These are phyloP conservation scores for Calonectria fujianensis DNA, from an alignment of 2,329 filamentous ascomycete genomes.

Conservation along the genomic window DNA sequence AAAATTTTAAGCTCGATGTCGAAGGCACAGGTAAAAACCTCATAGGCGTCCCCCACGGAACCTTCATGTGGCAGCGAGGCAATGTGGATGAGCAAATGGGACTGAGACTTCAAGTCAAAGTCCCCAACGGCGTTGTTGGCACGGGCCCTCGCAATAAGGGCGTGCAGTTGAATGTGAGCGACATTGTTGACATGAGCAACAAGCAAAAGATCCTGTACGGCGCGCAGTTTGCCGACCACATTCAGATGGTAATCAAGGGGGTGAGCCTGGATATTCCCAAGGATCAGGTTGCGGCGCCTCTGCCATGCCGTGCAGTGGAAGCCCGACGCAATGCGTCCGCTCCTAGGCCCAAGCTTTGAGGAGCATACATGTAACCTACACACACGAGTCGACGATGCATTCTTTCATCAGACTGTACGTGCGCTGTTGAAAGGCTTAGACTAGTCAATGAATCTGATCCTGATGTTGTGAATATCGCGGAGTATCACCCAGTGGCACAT, in stretches of 20 bases:
- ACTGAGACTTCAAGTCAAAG: constrained; percentile 28
- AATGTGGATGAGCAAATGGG: constrained; percentile 24
- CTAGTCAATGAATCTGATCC: no score
- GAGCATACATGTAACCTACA: no score
- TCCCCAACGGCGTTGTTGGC: constrained; percentile 26
- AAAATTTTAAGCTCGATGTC: constrained; percentile 28
- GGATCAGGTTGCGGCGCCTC: background rate
- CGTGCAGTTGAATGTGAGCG: constrained; percentile 32
- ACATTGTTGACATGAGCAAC: constrained; percentile 30
- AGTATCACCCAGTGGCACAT: no score
- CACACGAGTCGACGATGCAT: no score
- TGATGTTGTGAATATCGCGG: no score
- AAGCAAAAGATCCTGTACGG: constrained; percentile 23
- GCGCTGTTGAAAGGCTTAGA: no score
- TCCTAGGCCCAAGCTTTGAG: no score
- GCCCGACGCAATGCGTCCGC: no score
- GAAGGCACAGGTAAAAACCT: constrained; percentile 24
- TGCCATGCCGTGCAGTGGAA: background rate
- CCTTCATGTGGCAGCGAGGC: constrained; percentile 29
- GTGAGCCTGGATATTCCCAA: background rate
- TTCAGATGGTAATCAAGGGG: constrained; percentile 28
- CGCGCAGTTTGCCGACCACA: constrained; percentile 37
- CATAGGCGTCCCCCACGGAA: background rate
- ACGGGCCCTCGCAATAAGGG: background rate
- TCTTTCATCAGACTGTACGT: no score